Base-by-base conservation (phyloP, 169 alveolate genomes). In the Cryptosporidium tyzzeri region DNA sequence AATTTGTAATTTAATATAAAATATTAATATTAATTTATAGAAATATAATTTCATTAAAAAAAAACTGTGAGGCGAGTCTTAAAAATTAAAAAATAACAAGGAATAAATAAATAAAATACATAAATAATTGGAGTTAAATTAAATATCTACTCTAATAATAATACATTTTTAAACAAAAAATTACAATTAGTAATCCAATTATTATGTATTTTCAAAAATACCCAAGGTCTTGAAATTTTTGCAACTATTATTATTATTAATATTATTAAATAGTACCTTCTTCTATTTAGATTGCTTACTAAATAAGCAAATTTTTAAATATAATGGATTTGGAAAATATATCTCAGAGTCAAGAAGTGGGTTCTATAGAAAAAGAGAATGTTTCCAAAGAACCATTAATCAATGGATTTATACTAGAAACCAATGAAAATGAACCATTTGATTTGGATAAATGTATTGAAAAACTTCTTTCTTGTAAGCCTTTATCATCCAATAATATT, bases 401-500 rank as follows among this genome's bases (percentile, higher is more conserved):
- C 4, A 80, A 80, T 39, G 89, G 89, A 10, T 80, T 80, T 45
- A 39, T 65, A 39, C 37, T 80, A 4, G 89, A 80, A 41, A 59
- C 75, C 5, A 80, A 80, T 45, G 89, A 80, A 45, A 80, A 33
- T 41, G 89, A 80, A 18, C 44, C 89, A 61, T 80, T 80, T 62
- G 71, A 69, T 35, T 84, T 92, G 16, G 96, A 93, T 48, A 85
- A 31, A 33, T 80, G 93, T 35, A 92, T 93, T 39, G 92, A 85
- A 41, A 69, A 68, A n/a, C 91, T 93, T 16, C 71, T 92, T 73
- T 84, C 87, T 31, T 92, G 95, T 86, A 92, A 91, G 59, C 96
- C 96, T 6, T 86, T 93, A 10, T 75, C 96, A 44, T 92, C 93
- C 44, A 80, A 84, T 58, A 94, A 93, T 55, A 93, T 93, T 41